Evolutionary conservation across 345 rosid genomes (phyloP).

Genomic region (Aurinia saxatilis): DNA sequence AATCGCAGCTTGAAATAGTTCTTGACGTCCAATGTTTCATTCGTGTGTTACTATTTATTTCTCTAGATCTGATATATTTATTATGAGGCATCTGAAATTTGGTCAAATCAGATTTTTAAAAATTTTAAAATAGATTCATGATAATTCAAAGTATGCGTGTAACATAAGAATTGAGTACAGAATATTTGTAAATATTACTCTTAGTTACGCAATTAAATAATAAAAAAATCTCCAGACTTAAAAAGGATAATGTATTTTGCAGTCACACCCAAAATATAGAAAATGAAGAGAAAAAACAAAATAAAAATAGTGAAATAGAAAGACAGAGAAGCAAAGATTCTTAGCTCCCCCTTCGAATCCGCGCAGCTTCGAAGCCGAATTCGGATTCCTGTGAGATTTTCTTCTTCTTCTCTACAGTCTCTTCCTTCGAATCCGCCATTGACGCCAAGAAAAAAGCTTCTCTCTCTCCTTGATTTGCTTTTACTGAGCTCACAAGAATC

Average conservation of each 20-base stretch:
- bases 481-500: conserved; percentile 26
- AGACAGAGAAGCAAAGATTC: conserved; percentile 26
- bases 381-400: neutral
- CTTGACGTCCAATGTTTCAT: conserved; percentile 14
- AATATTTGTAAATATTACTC: neutral
- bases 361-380: neutral
- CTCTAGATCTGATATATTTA: neutral
- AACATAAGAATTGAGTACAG: neutral
- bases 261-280: conserved; percentile 2
- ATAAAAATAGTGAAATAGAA: neutral
- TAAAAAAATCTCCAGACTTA: neutral
- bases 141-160: conserved; percentile 5
- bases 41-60: neutral
- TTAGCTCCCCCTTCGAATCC: conserved; percentile 24
- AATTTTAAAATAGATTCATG: neutral
- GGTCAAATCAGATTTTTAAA: neutral
- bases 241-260: neutral
- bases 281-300: neutral
- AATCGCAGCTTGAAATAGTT: conserved; percentile 2
- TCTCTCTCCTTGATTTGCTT: neutral
- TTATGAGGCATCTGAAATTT: neutral
- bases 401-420: conserved; percentile 4
- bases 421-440: conserved; percentile 19
- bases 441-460: neutral
- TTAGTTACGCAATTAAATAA: neutral